phyloP scores from a whole-genome alignment of 1,139 yeast genomes.

The Diutina catenulata region DNA sequence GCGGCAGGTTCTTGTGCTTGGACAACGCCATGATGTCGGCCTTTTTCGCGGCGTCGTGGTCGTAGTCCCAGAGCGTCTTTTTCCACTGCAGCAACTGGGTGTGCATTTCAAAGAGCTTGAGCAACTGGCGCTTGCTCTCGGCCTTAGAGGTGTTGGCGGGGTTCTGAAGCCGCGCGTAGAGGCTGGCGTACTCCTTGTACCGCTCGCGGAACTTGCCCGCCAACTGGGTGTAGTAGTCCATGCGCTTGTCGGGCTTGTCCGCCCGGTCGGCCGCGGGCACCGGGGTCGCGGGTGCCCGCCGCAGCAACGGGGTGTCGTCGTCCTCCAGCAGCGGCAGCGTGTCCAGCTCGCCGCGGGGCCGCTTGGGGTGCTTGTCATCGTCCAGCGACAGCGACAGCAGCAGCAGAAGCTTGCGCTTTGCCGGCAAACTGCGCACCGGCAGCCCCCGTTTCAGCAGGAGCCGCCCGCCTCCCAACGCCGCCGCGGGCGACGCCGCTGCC shows the following conservation, averaged over 20 bases:
- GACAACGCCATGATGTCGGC: slow-evolving; percentile 4
- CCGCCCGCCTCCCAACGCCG: slow-evolving; percentile 1
- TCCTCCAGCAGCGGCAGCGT: slow-evolving; percentile 7
- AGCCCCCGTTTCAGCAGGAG: neutral
- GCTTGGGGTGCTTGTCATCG: slow-evolving; percentile 1
- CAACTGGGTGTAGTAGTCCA: slow-evolving; percentile 15
- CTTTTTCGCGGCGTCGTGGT: slow-evolving; percentile 17
- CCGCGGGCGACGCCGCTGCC: neutral
- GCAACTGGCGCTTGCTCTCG: slow-evolving; percentile 15
- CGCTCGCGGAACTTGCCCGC: slow-evolving; percentile 24
- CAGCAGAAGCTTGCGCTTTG: slow-evolving; percentile 2
- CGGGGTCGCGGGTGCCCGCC: slow-evolving; percentile 7
- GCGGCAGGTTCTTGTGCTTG: slow-evolving; percentile 4
- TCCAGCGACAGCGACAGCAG: slow-evolving; percentile 3
- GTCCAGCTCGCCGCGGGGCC: slow-evolving; percentile 1
- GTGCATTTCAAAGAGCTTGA: slow-evolving; percentile 24
- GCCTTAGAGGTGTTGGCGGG: slow-evolving; percentile 7
- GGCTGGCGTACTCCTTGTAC: slow-evolving; percentile 27
- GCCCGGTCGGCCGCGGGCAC: no score
- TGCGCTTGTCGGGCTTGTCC: slow-evolving; percentile 12
- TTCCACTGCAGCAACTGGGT: slow-evolving; percentile 25
- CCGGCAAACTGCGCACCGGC: neutral
- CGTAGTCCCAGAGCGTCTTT: slow-evolving; percentile 23
- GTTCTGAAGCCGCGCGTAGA: slow-evolving; percentile 14
- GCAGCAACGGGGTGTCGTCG: slow-evolving; percentile 8